Base-by-base conservation (phyloP, 495 filamentous ascomycete species). In the Cryomyces minteri region DNA sequence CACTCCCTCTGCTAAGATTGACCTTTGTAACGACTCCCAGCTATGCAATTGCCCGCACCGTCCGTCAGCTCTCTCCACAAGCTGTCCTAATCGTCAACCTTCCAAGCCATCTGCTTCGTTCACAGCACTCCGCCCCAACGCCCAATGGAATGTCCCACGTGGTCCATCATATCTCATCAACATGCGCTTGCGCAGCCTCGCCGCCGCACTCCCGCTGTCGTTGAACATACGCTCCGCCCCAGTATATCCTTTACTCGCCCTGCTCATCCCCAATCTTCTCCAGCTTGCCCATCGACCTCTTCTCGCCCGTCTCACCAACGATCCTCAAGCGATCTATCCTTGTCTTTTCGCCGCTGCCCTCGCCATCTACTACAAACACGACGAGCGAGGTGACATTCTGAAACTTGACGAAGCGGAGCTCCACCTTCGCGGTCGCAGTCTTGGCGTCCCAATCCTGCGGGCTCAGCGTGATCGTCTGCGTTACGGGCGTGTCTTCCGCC, bases 331-430 rank as follows among this genome's bases (percentile, higher is more conserved):
- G 68, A 60, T 98, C 90, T 25, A 98, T 57, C 37, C 88, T 76
- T 45, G 86, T 73, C 71, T 86, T 92, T 51, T 95, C 88, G 38
- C 80, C 68, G 30, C 83, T 76, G 9, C 82, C 81, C 39, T 94
- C 90, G 3, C 84, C 88, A 59, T 94, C 79, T 44, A 81, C 80
- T 41, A 96, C 79, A 64, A 94, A 96, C 3, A 96, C 48, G 6
- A 93, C 84, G 54, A 98, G 58, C 45, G 77, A 86, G 46, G 73
- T 78, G 33, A 94, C 77, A 48, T 82, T 93, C 66, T 98, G 90
- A 68, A 95, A 98, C 65, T 94, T 95, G 61, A 96, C 92, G 58
- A 87, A 96, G 9, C 88, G 82, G 51, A 94, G 63, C 33, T 79
- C 66, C 14, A 96, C 66, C 56, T 75, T 85, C 8, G 83, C 87